Conservation (phyloP, 2,329 filamentous ascomycete genomes). For the Alternaria sp. region DNA sequence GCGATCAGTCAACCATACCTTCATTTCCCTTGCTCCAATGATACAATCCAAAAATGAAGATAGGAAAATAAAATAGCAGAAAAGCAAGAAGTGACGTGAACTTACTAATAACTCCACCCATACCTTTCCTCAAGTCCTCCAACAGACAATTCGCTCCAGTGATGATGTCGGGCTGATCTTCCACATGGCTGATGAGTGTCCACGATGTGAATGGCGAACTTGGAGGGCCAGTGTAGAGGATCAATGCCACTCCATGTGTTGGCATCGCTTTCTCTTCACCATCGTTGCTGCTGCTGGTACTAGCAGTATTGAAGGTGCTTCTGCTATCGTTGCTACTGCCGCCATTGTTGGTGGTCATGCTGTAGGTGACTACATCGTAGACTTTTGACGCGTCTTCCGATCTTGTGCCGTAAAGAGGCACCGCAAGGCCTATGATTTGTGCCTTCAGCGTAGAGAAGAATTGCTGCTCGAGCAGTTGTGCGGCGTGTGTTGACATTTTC, state of each 20-base stretch:
- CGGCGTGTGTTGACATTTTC: not conserved
- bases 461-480: not conserved
- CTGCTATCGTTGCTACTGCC: not conserved
- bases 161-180: not conserved
- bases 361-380: not conserved
- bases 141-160: not conserved
- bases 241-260: not conserved
- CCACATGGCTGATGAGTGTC: not conserved
- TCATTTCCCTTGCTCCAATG: not conserved
- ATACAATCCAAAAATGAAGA: not conserved
- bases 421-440: not conserved
- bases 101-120: not conserved
- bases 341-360: not conserved
- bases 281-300: not conserved
- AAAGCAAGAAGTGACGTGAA: not conserved
- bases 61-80: no score
- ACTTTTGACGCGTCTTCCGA: not conserved
- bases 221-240: not conserved
- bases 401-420: not conserved
- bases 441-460: not conserved
- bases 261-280: not conserved
- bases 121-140: not conserved
- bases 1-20: not conserved
- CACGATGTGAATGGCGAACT: not conserved
- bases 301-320: not conserved